phyloP scores from a whole-genome alignment of 805 yeast species.

The Sporopachydermia quercuum region DNA sequence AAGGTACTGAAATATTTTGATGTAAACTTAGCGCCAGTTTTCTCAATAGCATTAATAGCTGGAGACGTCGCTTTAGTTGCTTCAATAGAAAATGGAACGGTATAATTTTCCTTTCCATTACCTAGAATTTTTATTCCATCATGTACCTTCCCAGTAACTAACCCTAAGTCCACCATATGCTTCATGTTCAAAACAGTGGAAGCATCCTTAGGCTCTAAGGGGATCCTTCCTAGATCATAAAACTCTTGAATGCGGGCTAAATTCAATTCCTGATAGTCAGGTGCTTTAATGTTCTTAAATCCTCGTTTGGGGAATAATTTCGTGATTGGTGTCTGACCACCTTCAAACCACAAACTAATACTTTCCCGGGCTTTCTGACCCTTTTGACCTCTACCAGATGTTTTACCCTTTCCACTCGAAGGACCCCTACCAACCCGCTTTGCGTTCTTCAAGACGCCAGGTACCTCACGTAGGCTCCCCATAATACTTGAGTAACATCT shows the following conservation, averaged over 20 bases:
- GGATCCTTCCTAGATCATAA: slow-evolving; percentile 50
- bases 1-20: slow-evolving; percentile 56
- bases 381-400: slow-evolving; percentile 94
- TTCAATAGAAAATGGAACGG: slow-evolving; percentile 57
- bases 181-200: slow-evolving; percentile 46
- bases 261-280: slow-evolving; percentile 42
- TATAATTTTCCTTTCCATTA: slow-evolving; percentile 30
- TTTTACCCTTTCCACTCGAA: slow-evolving; percentile 75
- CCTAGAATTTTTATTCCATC: slow-evolving; percentile 79
- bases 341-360: slow-evolving; percentile 90
- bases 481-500: neutral
- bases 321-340: slow-evolving; percentile 94
- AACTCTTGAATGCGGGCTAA: slow-evolving; percentile 57
- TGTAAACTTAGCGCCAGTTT: slow-evolving; percentile 56
- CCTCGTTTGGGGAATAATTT: slow-evolving; percentile 81
- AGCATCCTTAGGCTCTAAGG: slow-evolving; percentile 40
- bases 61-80: slow-evolving; percentile 66
- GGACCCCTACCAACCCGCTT: slow-evolving; percentile 94
- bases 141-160: slow-evolving; percentile 52
- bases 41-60: slow-evolving; percentile 64
- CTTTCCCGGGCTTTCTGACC: slow-evolving; percentile 95
- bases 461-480: neutral
- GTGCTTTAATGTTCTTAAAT: slow-evolving; percentile 50
- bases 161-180: slow-evolving; percentile 60
- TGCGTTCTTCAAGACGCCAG: slow-evolving; percentile 21